A percentile compares a stretch with the other conserved stretches of the same genome.
Conservation (phyloP, 257 asterid species). For the Anisodus acutangulus region DNA sequence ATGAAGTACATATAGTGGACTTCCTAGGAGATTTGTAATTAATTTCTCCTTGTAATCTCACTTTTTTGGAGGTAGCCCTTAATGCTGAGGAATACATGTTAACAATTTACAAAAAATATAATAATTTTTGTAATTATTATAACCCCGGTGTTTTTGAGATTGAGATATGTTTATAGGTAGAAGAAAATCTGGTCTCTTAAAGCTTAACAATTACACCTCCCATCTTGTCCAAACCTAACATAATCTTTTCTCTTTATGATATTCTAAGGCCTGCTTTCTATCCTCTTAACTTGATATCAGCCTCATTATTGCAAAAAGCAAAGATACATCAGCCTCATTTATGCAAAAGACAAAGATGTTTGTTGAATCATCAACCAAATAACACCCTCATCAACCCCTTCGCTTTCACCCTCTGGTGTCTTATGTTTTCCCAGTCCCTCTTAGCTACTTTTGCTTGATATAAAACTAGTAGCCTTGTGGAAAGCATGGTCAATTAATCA, state of each 20-base stretch:
- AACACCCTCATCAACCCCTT: not conserved
- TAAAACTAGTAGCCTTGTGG: not conserved
- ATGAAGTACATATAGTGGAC: no score
- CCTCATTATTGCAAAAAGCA: not conserved
- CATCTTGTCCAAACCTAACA: not conserved
- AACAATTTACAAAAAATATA: no score
- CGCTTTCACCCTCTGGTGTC: not conserved
- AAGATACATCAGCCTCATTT: not conserved
- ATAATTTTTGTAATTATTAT: no score
- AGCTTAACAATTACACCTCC: not conserved
- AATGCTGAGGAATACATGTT: no score
- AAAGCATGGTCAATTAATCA: not conserved
- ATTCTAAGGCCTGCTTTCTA: not conserved
- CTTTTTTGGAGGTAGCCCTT: no score
- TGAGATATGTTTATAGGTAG: not conserved
- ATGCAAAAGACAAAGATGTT: not conserved
- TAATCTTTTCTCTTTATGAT: not conserved
- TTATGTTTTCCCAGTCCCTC: not conserved
- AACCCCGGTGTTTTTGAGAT: not conserved
- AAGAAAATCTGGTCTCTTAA: not conserved
- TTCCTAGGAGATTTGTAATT: no score
- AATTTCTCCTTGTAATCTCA: no score
- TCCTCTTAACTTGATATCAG: not conserved
- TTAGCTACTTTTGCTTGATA: not conserved
- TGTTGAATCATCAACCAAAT: not conserved